Conservation (phyloP, 768 basidiomycete genomes). For the Pholiota microspora region DNA sequence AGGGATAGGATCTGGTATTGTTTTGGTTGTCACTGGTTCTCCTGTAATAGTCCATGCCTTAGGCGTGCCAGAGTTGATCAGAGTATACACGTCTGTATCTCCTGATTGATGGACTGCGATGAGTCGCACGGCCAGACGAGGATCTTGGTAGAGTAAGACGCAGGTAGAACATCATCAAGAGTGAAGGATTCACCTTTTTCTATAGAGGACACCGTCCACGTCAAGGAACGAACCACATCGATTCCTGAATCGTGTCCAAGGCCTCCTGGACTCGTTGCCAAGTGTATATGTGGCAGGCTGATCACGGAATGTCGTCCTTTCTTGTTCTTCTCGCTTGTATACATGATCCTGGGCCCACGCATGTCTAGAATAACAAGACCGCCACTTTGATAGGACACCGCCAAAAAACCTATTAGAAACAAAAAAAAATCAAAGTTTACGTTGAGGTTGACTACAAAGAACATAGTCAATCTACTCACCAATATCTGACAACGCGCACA, state of each 20-base stretch:
- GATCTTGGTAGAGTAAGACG: slow-evolving; percentile 29
- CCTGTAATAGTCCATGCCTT: slow-evolving; percentile 33
- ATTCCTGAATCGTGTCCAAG: slow-evolving; percentile 37
- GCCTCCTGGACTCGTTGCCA: background rate
- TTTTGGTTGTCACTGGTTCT: slow-evolving; percentile 35
- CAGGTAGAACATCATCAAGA: background rate
- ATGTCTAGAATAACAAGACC: slow-evolving; percentile 67
- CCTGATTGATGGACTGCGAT: slow-evolving; percentile 62
- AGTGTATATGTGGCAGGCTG: slow-evolving; percentile 2
- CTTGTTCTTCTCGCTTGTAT: slow-evolving; percentile 41
- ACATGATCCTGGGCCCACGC: slow-evolving; percentile 68
- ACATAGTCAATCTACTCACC: slow-evolving; percentile 40
- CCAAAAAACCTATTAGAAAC: slow-evolving; percentile 62
- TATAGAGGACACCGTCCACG: slow-evolving; percentile 64
- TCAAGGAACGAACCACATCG: slow-evolving; percentile 51
- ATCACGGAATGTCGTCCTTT: slow-evolving; percentile 36
- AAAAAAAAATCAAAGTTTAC: slow-evolving; percentile 4
- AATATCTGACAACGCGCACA: slow-evolving; percentile 68
- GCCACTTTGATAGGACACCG: slow-evolving; percentile 63
- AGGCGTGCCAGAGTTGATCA: slow-evolving; percentile 35
- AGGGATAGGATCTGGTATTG: slow-evolving; percentile 42
- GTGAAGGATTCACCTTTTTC: slow-evolving; percentile 42
- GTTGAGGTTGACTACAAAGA: background rate
- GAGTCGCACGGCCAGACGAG: slow-evolving; percentile 52
- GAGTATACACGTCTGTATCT: slow-evolving; percentile 53